Evolutionary conservation across 2,329 filamentous ascomycete genomes (phyloP), one percentile per base, ranked within the genome.

Genomic region (Stemphylium vesicarium): DNA sequence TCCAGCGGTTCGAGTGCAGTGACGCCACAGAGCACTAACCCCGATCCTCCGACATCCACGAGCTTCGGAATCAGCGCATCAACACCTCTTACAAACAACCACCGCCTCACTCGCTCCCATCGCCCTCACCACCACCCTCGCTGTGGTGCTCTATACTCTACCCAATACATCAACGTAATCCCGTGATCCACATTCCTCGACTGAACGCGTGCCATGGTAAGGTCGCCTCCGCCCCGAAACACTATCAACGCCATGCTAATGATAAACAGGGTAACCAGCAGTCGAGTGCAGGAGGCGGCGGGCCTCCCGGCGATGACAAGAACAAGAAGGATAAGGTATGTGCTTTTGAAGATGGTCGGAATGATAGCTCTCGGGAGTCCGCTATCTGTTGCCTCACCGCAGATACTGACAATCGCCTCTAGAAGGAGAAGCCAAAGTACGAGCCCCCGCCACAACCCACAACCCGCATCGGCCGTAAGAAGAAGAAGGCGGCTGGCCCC

Each of bases 351-450:
- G 7, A 2, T 11, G 16, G 16, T 29, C 18, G 26, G n/a, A 15
- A 10, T 44, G 38, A 33, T 32, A 43, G 37, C 38, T 39, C 35
- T 20, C 32, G 38, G 20, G 18, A 44, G 45, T 33, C 46, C 13
- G 51, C 45, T 20, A 38, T 53, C 37, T 41, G 37, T 42, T 41
- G 44, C 32, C 50, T 53, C 38, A 50, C 46, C 46, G 26, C 40
- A 36, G 24, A 46, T 22, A 42, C 53, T 56, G 39, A 51, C 53
- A 37, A 26, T 12, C 18, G 36, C 41, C 29, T 52, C 16, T 47
- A 57, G 94, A 98, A 99, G 85, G 94, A 99, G 62, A 99, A 99
- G 88, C 95, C 95, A 75, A 98, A 96, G 90, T 99, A 99, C 84
- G 95, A 99, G 80, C 95, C 95, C 63, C 95, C 95, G 67, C 95